phyloP scores from a whole-genome alignment of 352 stramenopile species.

The Phytophthora chlamydospora region DNA sequence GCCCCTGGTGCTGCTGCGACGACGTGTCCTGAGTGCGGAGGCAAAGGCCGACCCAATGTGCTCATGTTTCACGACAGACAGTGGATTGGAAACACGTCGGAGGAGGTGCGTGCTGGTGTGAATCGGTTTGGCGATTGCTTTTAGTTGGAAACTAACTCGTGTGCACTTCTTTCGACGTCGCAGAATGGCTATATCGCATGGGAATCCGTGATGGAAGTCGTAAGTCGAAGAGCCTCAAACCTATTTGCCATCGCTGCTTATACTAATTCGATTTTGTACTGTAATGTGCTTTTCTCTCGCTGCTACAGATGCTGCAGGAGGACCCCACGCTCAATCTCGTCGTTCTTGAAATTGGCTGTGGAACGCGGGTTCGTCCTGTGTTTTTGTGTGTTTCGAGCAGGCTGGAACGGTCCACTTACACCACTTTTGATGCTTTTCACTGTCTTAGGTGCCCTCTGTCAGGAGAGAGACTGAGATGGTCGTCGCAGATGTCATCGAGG shows the following conservation, averaged over 20 bases:
- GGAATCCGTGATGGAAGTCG: conserved; percentile 80
- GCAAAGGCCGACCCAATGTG: conserved; percentile 82
- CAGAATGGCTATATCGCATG: conserved; percentile 75
- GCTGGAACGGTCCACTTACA: conserved; percentile 2
- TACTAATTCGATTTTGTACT: not conserved
- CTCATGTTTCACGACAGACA: conserved; percentile 93
- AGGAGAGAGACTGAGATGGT: conserved; percentile 84
- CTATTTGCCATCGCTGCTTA: not conserved
- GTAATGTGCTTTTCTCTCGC: not conserved
- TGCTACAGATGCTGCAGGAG: conserved; percentile 67
- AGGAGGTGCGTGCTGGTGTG: conserved; percentile 51
- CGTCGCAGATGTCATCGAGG: conserved; percentile 68
- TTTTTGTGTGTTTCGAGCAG: not conserved
- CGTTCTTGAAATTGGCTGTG: conserved; percentile 86
- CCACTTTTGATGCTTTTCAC: not conserved
- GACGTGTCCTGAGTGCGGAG: conserved; percentile 62
- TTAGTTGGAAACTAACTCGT: not conserved
- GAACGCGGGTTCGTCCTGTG: conserved; percentile 55
- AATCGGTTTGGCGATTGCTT: not conserved
- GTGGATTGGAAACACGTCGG: conserved; percentile 75
- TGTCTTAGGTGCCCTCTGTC: conserved; percentile 74
- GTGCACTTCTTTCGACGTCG: not conserved
- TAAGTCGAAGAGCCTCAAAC: conserved; percentile 18
- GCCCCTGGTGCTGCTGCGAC: conserved; percentile 40
- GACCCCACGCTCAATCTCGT: conserved; percentile 66